phyloP scores from a whole-genome alignment of 2,329 filamentous ascomycete species.

The Exophiala lecanii-corni region DNA sequence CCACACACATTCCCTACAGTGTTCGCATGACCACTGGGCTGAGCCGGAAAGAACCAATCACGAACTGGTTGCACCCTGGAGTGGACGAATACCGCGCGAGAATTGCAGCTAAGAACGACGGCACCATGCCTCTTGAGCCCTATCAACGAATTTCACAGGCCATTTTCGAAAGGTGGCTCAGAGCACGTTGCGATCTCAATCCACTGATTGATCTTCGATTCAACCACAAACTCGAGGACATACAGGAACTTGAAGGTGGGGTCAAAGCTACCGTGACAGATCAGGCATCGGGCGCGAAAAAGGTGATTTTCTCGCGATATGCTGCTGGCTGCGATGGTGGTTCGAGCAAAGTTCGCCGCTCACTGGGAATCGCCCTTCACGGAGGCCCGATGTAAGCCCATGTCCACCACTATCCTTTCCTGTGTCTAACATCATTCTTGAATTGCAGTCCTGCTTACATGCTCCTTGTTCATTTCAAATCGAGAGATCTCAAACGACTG shows the following conservation, averaged over 20 bases:
- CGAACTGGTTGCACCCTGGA: conserved; percentile 10
- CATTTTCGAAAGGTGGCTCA: conserved; percentile 35
- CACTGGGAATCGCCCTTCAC: conserved; percentile 24
- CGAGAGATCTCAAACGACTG: conserved; percentile 26
- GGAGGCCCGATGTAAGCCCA: conserved; percentile 29
- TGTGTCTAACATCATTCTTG: neutral
- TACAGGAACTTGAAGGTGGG: conserved; percentile 21
- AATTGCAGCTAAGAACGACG: conserved; percentile 31
- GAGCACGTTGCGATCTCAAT: conserved; percentile 22
- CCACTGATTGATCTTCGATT: conserved; percentile 29
- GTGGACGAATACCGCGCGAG: conserved; percentile 19
- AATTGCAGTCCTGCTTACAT: conserved; percentile 22
- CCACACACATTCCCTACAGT: neutral
- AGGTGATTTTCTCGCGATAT: conserved; percentile 24
- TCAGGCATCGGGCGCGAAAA: conserved; percentile 12
- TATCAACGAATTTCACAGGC: conserved; percentile 33
- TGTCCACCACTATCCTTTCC: conserved; percentile 1
- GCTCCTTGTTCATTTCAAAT: conserved; percentile 33
- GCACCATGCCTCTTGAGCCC: conserved; percentile 30
- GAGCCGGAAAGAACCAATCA: conserved; percentile 10
- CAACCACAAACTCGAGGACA: conserved; percentile 27
- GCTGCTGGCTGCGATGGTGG: conserved; percentile 32
- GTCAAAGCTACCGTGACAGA: conserved; percentile 23
- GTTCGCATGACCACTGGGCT: conserved; percentile 4
- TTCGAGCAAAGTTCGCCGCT: conserved; percentile 25